Conservation (phyloP, 2,329 filamentous ascomycete species). For the Exophiala dermatitidis region DNA sequence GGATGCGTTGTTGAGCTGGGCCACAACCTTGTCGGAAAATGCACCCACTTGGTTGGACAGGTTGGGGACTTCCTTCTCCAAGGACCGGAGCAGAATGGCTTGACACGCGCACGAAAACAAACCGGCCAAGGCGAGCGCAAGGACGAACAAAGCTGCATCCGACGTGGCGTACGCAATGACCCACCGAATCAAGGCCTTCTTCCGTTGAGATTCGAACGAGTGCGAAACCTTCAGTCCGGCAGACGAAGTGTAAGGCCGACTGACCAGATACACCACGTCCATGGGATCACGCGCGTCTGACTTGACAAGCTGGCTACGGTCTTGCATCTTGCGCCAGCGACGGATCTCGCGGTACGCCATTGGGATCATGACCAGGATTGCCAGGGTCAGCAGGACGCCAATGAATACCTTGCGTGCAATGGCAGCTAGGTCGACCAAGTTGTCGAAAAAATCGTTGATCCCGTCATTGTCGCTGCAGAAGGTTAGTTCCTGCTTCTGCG, state of each 20-base stretch:
- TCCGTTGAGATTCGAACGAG: slow-evolving; percentile 55
- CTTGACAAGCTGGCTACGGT: slow-evolving; percentile 60
- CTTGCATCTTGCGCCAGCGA: slow-evolving; percentile 65
- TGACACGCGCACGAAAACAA: slow-evolving; percentile 78
- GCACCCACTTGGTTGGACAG: slow-evolving; percentile 66
- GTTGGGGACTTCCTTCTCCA: slow-evolving; percentile 69
- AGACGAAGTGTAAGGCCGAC: slow-evolving; percentile 67
- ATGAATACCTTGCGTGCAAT: slow-evolving; percentile 69
- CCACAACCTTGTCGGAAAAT: slow-evolving; percentile 72
- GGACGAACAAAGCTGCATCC: slow-evolving; percentile 72
- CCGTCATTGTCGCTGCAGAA: slow-evolving; percentile 84
- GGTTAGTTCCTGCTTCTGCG: slow-evolving; percentile 69
- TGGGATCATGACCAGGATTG: slow-evolving; percentile 64
- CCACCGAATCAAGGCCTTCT: slow-evolving; percentile 72
- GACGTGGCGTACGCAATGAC: slow-evolving; percentile 82
- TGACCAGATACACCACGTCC: slow-evolving; percentile 83
- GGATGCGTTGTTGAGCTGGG: slow-evolving; percentile 65
- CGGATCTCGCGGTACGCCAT: slow-evolving; percentile 77
- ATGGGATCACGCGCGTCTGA: slow-evolving; percentile 66
- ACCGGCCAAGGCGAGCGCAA: slow-evolving; percentile 74
- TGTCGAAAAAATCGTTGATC: slow-evolving; percentile 76
- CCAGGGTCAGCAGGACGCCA: slow-evolving; percentile 63
- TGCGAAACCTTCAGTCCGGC: slow-evolving; percentile 55
- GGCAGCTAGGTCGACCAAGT: slow-evolving; percentile 58
- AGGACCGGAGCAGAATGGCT: slow-evolving; percentile 63